Conservation (phyloP, 257 asterid species). For the Solanum clarkiae region DNA sequence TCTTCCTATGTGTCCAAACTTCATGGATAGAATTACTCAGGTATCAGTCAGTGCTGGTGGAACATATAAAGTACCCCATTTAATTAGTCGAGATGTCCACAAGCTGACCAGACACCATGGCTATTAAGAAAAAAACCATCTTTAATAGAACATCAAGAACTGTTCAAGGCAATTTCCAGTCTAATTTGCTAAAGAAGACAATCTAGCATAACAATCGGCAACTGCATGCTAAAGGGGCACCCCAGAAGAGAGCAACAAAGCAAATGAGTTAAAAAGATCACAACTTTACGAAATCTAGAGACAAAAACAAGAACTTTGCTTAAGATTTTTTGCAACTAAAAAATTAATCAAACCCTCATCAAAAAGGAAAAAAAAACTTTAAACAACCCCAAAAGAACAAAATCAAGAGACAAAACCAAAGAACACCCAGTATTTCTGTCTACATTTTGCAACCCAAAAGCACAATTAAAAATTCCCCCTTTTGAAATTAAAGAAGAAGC, state of each 20-base stretch:
- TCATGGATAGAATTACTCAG: not conserved
- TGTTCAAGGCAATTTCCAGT: not conserved
- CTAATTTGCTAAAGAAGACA: not conserved
- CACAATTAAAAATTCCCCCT: not conserved
- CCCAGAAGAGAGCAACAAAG: not conserved
- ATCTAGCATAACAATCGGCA: not conserved
- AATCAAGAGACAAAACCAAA: not conserved
- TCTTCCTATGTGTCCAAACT: not conserved
- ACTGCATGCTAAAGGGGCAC: not conserved
- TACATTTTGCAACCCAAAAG: not conserved
- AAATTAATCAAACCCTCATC: not conserved
- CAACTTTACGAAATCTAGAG: not conserved
- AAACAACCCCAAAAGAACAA: not conserved
- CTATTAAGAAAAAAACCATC: not conserved
- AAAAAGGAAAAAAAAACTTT: no score
- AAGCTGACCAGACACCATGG: not conserved
- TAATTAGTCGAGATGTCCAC: not conserved
- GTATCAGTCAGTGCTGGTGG: not conserved
- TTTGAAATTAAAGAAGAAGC: not conserved
- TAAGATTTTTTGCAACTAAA: not conserved
- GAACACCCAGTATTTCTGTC: not conserved
- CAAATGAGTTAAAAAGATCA: not conserved
- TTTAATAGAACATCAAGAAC: not conserved
- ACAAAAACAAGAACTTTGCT: not conserved
- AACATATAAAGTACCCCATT: not conserved